A percentile compares a stretch with the other conserved stretches of the same genome.
Evolutionary conservation across 1,284 basidiomycete species (phyloP).

Genomic region (Boletus holoroseus): DNA sequence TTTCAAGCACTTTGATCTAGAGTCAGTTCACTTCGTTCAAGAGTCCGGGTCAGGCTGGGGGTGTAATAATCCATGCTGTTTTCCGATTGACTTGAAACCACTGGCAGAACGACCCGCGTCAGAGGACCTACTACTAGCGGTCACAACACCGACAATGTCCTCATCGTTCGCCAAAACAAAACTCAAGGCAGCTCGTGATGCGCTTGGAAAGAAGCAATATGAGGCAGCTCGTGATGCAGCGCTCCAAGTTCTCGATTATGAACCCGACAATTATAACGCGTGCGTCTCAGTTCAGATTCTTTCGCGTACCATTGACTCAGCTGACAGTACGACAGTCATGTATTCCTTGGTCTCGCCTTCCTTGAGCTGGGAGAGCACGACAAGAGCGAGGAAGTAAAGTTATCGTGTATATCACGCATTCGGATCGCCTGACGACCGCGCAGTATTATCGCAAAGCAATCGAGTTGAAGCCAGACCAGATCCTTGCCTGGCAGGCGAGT

Average conservation of each 20-base stretch:
- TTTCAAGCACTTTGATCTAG: too few relatives aligned
- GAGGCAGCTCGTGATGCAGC: constrained; percentile 63
- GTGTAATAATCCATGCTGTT: too few relatives aligned
- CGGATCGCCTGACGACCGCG: constrained; percentile 16
- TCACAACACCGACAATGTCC: constrained; percentile 18
- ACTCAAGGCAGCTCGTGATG: constrained; percentile 77
- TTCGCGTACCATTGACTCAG: neutral
- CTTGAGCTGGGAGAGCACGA: constrained; percentile 67
- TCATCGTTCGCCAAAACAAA: constrained; percentile 57
- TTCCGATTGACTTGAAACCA: neutral
- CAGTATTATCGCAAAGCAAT: constrained; percentile 77
- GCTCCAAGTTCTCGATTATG: constrained; percentile 61
- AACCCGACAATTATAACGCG: constrained; percentile 78
- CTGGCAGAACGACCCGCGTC: too few relatives aligned
- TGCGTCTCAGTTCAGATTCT: constrained; percentile 38
- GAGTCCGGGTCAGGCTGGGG: too few relatives aligned
- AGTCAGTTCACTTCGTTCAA: too few relatives aligned
- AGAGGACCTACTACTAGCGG: neutral
- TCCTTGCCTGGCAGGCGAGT: constrained; percentile 73
- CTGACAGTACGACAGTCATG: constrained; percentile 48
- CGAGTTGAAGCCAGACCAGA: constrained; percentile 55
- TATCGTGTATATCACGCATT: constrained; percentile 1
- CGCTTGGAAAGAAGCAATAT: constrained; percentile 73
- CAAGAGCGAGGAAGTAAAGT: constrained; percentile 77
- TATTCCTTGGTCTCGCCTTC: constrained; percentile 75